Evolutionary conservation across 2,329 filamentous ascomycete genomes (phyloP), one percentile per base, ranked within the genome.

Genomic region (Exophiala alcalophila): DNA sequence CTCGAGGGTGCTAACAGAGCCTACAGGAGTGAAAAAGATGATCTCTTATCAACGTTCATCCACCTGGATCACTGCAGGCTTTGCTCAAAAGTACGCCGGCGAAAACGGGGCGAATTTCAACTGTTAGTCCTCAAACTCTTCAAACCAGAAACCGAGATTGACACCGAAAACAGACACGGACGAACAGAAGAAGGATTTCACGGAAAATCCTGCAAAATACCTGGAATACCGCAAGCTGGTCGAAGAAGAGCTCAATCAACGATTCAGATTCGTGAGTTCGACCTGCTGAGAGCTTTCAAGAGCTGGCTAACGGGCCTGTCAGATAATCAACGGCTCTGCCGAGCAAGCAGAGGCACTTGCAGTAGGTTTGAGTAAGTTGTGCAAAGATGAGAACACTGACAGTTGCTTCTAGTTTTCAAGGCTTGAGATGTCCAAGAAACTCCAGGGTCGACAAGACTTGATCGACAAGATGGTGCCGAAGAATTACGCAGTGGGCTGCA

Each of bases 401-500:
- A n/a, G 10, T 44, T 40, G 8, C 61, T 57, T n/a, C 1, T 61
- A 67, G 43, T 19, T 24, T 20, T 20, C 24, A 15, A 16, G 30
- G 8, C 11, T 21, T 8, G 38, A 37, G 14, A 46, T 46, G 43
- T 3, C 11, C 2, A 35, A 16, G 18, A 35, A 45, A 25, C 39
- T 39, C 9, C 57, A 64, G 20, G 46, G 62, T 25, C 57, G 70
- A 30, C 49, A 59, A 1, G 57, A 59, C 2, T 57, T 73, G 8
- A 55, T 59, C 21, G 63, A 69, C 10, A 65, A 65, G 27, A 67
- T 73, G 40, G 69, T 73, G 21, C 70, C 70, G 2, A 69, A 12
- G 35, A 30, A 11, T 51, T 53, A 50, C 8, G 38, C 21, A 25
- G 41, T 12, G 38, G 40, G 16, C 38, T 54, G 33, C n/a, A 42